These are phyloP conservation scores for Phytophthora vignae DNA, from an alignment of 352 stramenopile species.

Conservation along the genomic window DNA sequence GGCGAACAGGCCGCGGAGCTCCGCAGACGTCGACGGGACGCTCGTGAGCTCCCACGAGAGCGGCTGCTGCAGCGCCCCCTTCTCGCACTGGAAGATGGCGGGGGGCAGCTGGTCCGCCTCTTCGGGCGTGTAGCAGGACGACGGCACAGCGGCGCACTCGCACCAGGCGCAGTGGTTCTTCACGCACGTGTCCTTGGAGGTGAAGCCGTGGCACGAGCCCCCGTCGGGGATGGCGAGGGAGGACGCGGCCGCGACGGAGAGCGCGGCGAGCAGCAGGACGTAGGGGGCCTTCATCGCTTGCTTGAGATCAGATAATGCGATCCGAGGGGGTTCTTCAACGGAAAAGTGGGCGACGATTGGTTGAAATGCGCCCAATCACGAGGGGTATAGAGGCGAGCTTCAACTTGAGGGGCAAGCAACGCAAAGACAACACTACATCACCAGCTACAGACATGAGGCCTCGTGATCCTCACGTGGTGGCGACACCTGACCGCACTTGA, in stretches of 20 bases:
- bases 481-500: slow-evolving; percentile 68
- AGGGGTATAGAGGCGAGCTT: neutral
- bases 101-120: slow-evolving; percentile 72
- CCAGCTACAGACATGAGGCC: too few species aligned
- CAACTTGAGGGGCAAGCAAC: neutral
- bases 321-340: slow-evolving; percentile 13
- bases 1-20: slow-evolving; percentile 53
- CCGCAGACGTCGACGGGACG: slow-evolving; percentile 36
- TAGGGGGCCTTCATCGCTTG: slow-evolving; percentile 8
- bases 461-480: neutral
- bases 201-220: slow-evolving; percentile 64
- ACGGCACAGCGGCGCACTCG: slow-evolving; percentile 79
- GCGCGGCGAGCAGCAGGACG: neutral
- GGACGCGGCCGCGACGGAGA: neutral
- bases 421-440: too few species aligned
- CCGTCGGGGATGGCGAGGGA: neutral
- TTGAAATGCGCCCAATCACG: neutral
- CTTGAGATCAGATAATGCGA: neutral
- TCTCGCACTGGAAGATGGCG: slow-evolving; percentile 81
- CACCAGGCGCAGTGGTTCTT: slow-evolving; percentile 77
- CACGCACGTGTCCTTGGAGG: slow-evolving; percentile 58
- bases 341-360: neutral
- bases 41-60: slow-evolving; percentile 49
- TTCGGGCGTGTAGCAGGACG: slow-evolving; percentile 75
- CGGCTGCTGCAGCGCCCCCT: slow-evolving; percentile 16